Base-by-base conservation (phyloP, 2,329 filamentous ascomycete genomes). In the Helotiales sp. region DNA sequence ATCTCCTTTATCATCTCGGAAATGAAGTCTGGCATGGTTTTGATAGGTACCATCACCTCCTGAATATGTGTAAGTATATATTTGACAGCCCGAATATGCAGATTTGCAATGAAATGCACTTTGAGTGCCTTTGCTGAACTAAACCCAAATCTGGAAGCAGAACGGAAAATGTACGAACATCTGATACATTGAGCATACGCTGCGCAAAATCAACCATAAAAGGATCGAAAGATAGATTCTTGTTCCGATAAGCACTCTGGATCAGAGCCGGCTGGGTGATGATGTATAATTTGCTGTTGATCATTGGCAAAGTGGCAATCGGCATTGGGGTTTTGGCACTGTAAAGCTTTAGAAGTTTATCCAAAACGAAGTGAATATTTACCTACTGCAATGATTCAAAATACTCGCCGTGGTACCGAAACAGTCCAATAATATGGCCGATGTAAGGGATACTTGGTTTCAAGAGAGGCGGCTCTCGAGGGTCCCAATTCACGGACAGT, bases 251-350 rank as follows among this genome's bases (percentile, higher is more conserved):
- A 13, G 80, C 78, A 6, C 78, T 72, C 26, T 79, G 76, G 17
- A 81, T 75, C 3, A 85, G 71, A 0, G 72, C 60, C 1, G 83
- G 80, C 5, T 78, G 77, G 50, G 76, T 80, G 24, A 84, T 78
- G n/a, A 80, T 70, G 71, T 86, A 86, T 24, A 82, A 73, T 61
- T 82, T 81, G 43, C 77, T 73, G 57, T 75, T 79, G 28, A 83
- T 74, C 74, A 84, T 81, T 11, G 79, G 81, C 3, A 85, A 72
- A 0, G 83, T 83, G 60, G 79, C 82, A 63, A 83, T 80, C 2
- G 72, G 74, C 37, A 76, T 61, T 0, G 71, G 72, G 11, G 64
- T 63, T 52, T 75, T 74, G 11, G 74, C 65, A 66, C 76, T 73
- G n/a, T 28, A 11, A 10, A 24, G 13, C 6, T 43, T 61, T 54